Conservation (phyloP, 2,329 filamentous ascomycete species). For the Alternaria postmessia region DNA sequence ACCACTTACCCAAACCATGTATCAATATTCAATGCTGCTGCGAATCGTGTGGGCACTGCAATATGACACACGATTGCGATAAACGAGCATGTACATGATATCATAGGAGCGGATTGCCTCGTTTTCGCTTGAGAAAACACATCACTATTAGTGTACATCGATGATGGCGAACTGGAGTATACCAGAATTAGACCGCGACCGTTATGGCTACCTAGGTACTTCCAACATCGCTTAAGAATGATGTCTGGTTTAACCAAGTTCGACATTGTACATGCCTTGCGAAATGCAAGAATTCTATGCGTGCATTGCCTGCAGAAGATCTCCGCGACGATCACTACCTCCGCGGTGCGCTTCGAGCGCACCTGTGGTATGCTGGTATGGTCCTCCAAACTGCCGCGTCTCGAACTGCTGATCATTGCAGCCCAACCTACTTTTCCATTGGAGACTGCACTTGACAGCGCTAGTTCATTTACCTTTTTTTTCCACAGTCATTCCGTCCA, state of each 20-base stretch:
- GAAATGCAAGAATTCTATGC: neutral
- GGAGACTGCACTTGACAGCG: neutral
- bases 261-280: neutral
- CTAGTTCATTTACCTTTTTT: conserved; percentile 4
- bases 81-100: conserved; percentile 8
- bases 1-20: neutral
- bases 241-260: conserved; percentile 2
- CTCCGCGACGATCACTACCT: neutral
- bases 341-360: neutral
- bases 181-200: neutral
- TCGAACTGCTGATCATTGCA: conserved; percentile 3
- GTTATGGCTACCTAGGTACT: neutral
- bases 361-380: neutral
- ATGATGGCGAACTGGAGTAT: neutral
- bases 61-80: conserved; percentile 23
- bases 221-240: neutral
- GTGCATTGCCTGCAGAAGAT: neutral
- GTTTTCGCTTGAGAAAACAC: neutral
- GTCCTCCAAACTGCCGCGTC: neutral
- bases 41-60: conserved; percentile 13
- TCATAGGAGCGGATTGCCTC: neutral
- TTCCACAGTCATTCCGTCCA: neutral
- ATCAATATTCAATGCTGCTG: neutral
- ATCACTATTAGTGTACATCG: neutral
- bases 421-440: conserved; percentile 13